Percentiles rank a stretch among this genome's conserved stretches.
These are phyloP conservation scores for Amaranthus cruentus DNA, from an alignment of 148 eudicot species.

Conservation along the genomic window DNA sequence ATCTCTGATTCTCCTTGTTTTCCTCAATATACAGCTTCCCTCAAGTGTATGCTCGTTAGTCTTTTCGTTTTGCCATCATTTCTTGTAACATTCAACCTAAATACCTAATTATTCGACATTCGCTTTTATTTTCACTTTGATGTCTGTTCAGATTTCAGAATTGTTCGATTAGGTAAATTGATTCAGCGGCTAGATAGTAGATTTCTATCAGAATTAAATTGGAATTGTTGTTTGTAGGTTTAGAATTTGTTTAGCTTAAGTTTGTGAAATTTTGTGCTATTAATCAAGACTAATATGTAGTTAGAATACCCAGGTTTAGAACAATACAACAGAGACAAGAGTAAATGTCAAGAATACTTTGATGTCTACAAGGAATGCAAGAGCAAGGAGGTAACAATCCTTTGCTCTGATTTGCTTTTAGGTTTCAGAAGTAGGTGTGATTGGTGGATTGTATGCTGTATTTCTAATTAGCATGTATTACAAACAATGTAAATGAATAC, in stretches of 20 bases:
- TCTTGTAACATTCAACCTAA: neutral
- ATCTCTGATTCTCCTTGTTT: slow-evolving; percentile 79
- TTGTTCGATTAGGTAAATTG: neutral
- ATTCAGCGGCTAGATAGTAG: neutral
- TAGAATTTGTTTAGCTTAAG: neutral
- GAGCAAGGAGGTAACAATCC: slow-evolving; percentile 71
- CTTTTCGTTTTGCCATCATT: neutral
- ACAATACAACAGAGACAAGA: slow-evolving; percentile 60
- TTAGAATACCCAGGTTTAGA: slow-evolving; percentile 57
- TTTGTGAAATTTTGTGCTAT: slow-evolving; percentile 8
- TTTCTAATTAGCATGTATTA: neutral
- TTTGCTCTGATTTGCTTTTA: neutral
- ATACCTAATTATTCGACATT: neutral
- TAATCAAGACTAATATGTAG: neutral
- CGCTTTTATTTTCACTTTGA: neutral
- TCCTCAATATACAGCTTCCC: slow-evolving; percentile 86
- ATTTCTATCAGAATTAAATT: neutral
- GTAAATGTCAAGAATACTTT: slow-evolving; percentile 92
- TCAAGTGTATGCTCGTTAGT: slow-evolving; percentile 45
- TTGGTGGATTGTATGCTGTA: neutral
- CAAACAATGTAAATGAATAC: too few relatives aligned
- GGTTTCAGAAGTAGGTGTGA: neutral
- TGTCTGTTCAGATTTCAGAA: neutral
- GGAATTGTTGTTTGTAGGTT: neutral
- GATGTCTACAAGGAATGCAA: slow-evolving; percentile 97